These are phyloP conservation scores for Leptographium radiaticola DNA, from an alignment of 2,329 filamentous ascomycete genomes.

Conservation along the genomic window DNA sequence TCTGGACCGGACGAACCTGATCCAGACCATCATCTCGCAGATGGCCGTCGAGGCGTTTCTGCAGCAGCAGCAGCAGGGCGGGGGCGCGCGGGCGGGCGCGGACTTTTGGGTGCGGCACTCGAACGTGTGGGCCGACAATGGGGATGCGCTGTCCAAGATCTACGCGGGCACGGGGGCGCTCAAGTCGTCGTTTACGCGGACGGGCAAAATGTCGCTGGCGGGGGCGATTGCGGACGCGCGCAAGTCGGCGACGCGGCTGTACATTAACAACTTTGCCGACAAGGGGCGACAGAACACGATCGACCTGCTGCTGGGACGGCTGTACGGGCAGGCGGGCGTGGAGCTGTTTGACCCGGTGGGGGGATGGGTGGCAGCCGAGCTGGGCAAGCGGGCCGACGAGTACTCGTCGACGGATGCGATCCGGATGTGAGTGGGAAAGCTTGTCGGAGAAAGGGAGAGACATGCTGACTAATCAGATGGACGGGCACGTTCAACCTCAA, in stretches of 20 bases:
- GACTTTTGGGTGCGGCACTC: slow-evolving; percentile 92
- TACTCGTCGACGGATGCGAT: slow-evolving; percentile 66
- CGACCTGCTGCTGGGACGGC: slow-evolving; percentile 74
- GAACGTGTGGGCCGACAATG: slow-evolving; percentile 93
- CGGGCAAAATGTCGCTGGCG: slow-evolving; percentile 90
- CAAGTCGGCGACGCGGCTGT: slow-evolving; percentile 86
- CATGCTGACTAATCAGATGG: slow-evolving; percentile 21
- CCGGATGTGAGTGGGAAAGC: slow-evolving; percentile 44
- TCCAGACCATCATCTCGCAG: slow-evolving; percentile 89
- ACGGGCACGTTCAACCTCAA: slow-evolving; percentile 94
- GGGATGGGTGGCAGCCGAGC: slow-evolving; percentile 70
- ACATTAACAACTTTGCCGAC: slow-evolving; percentile 96
- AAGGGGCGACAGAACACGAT: slow-evolving; percentile 89
- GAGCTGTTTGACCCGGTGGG: slow-evolving; percentile 89
- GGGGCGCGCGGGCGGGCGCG: slow-evolving; percentile 51
- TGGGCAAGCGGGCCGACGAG: slow-evolving; percentile 53
- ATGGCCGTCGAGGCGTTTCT: slow-evolving; percentile 86
- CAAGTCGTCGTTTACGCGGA: slow-evolving; percentile 87
- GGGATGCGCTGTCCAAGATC: slow-evolving; percentile 84
- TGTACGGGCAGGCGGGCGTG: slow-evolving; percentile 73
- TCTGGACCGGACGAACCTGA: slow-evolving; percentile 86
- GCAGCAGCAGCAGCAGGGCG: slow-evolving; percentile 32
- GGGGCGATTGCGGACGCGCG: slow-evolving; percentile 89
- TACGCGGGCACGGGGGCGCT: slow-evolving; percentile 93
- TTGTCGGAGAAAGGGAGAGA: neutral